Evolutionary conservation across 2,329 filamentous ascomycete genomes (phyloP).

Genomic region (Stachybotrys echinatus): DNA sequence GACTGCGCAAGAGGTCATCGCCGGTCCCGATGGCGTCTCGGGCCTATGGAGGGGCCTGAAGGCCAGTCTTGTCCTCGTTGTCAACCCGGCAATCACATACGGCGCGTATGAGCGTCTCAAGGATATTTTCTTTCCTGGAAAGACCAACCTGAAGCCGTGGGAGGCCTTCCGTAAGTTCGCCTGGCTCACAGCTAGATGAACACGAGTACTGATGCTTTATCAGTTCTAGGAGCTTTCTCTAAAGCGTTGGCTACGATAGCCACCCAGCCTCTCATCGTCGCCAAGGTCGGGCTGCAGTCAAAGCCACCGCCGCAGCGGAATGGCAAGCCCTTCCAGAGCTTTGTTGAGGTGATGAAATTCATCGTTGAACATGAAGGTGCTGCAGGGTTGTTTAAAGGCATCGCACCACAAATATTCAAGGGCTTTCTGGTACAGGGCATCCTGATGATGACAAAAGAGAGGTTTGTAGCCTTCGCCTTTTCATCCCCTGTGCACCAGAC

Average conservation of each 20-base stretch:
- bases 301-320: conserved; percentile 78
- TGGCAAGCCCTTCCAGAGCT: conserved; percentile 89
- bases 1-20: conserved; percentile 82
- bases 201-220: conserved; percentile 4
- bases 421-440: conserved; percentile 91
- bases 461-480: conserved; percentile 47
- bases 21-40: conserved; percentile 82
- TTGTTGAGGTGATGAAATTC: conserved; percentile 90
- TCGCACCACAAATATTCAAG: conserved; percentile 89
- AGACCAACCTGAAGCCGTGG: conserved; percentile 68
- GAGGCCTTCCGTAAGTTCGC: conserved; percentile 83
- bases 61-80: conserved; percentile 88
- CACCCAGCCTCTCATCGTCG: conserved; percentile 94
- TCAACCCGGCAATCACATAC: conserved; percentile 97
- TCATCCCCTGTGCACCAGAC: neutral
- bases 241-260: conserved; percentile 87
- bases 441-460: conserved; percentile 98
- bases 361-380: conserved; percentile 85
- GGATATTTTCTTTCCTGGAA: conserved; percentile 71
- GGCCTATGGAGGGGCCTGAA: conserved; percentile 95
- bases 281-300: conserved; percentile 94
- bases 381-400: conserved; percentile 89
- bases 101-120: conserved; percentile 90
- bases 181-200: neutral
- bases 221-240: conserved; percentile 87